Base-by-base conservation (phyloP, 768 basidiomycete species). In the Paxillus ammoniavirescens region DNA sequence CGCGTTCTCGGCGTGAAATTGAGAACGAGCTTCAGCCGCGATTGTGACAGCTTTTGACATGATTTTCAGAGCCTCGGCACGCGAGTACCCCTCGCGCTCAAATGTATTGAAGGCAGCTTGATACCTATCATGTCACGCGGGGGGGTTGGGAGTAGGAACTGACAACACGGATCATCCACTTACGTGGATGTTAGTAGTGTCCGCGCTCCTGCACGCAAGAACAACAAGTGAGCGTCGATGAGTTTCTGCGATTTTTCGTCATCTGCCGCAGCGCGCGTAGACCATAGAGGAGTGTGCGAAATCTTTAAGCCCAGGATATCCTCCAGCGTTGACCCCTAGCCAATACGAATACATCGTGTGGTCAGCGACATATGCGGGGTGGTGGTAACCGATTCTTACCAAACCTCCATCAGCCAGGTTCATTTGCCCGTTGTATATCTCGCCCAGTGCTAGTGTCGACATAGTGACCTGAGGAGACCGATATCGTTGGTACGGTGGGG, bases 111-210 rank as follows among this genome's bases (percentile, higher is more conserved):
- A 73, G 5, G 85, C 77, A 53, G 80, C 82, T 71, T 91, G 88
- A 62, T 91, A 90, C 40, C 87, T 91, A 49, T 31, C 31, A 3
- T 31, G 13, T 35, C 18, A 17, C 36, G 3, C 15, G 8, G 30
- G 28, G 28, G 52, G 42, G 18, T 50, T 15, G 35, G 21, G 23
- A 21, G 21, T 8, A 28, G 12, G 44, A 4, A 15, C 42, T 42
- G 8, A 4, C 12, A 13, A 2, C 8, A 35, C 5, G 9, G 1
- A 55, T 9, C 8, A 28, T 35, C 8, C 21, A 46, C 68, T 61
- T 61, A 90, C 90, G 89, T 89, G 2, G 83, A 74, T 0, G 90
- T 88, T 48, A 82, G 74, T 26, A 93, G 79, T 13, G 90, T 73
- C 47, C 76, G 73, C 9, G 87, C 81, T 0, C 90, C 89, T 8